Evolutionary conservation across 441 rosid species (phyloP).

Genomic region (Adansonia madagascariensis): DNA sequence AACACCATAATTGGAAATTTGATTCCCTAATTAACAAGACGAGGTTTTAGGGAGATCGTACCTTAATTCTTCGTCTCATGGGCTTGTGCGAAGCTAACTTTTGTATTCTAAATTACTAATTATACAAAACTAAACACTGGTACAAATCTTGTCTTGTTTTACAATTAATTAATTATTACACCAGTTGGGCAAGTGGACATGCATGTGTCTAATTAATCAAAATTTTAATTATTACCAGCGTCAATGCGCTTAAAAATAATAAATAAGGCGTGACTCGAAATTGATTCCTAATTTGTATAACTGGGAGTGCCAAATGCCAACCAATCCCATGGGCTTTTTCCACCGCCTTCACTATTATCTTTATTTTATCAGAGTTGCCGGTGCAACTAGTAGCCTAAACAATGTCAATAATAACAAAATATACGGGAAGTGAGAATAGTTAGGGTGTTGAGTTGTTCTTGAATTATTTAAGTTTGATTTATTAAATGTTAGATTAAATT

Average conservation of each 20-base stretch:
- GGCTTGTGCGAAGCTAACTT: too few relatives aligned
- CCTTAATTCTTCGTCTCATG: too few relatives aligned
- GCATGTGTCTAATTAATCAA: not conserved
- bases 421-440: too few relatives aligned
- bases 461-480: too few relatives aligned
- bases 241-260: not conserved
- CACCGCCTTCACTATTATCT: not conserved
- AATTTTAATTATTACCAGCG: not conserved
- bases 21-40: not conserved
- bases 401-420: too few relatives aligned
- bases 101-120: not conserved
- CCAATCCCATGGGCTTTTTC: not conserved
- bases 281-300: not conserved
- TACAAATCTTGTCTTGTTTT: not conserved
- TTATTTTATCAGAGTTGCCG: not conserved
- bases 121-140: not conserved
- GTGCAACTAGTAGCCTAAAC: too few relatives aligned
- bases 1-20: too few relatives aligned
- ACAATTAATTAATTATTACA: not conserved
- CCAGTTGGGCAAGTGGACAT: not conserved
- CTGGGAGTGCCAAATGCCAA: not conserved
- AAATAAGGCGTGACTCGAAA: not conserved
- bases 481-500: too few relatives aligned
- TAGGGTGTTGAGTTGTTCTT: too few relatives aligned
- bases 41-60: not conserved